phyloP scores from a whole-genome alignment of 331 rosid species.

The Dryas integrifolia region DNA sequence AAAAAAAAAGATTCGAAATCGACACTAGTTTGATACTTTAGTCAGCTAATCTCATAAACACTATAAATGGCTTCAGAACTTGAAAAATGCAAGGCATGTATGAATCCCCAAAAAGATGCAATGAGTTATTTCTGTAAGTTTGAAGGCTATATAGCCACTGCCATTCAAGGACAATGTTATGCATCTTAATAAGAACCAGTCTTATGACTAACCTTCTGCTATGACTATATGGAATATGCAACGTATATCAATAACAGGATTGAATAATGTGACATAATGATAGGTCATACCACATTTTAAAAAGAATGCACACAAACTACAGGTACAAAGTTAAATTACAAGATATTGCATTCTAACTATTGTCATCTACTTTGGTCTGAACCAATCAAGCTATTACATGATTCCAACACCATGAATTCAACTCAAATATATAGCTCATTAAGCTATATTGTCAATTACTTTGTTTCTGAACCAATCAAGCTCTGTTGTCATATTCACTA shows the following conservation, averaged over 20 bases:
- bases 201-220: neutral
- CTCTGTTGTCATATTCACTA: neutral
- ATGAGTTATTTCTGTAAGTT: neutral
- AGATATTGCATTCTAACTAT: neutral
- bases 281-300: neutral
- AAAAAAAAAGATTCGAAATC: too few species aligned
- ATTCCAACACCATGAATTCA: too few species aligned
- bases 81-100: neutral
- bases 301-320: neutral
- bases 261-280: neutral
- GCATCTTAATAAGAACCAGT: neutral
- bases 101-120: neutral
- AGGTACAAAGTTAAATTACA: neutral
- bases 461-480: too few species aligned
- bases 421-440: too few species aligned
- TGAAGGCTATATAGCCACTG: neutral
- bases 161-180: neutral
- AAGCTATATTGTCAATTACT: too few species aligned
- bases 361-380: neutral
- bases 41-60: neutral
- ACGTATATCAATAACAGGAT: neutral
- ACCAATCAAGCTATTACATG: neutral
- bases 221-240: neutral
- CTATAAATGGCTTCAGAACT: neutral
- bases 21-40: neutral